These are phyloP conservation scores for Cyclostephanos tholiformis DNA, from an alignment of 108 stramenopile species.

Conservation along the genomic window DNA sequence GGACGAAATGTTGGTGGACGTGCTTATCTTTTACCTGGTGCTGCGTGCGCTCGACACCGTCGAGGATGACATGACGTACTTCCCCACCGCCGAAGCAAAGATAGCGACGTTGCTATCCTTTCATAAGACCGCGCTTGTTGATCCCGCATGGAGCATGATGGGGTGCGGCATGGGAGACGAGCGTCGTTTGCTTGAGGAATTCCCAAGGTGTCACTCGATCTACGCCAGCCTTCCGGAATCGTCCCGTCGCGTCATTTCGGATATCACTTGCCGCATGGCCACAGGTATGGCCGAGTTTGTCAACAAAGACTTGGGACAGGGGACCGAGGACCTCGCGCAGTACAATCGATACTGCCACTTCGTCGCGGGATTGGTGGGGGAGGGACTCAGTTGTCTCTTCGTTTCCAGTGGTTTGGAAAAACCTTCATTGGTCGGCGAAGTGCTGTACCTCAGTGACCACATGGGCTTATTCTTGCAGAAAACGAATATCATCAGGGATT, in stretches of 20 bases:
- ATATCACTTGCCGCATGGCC: constrained; percentile 98
- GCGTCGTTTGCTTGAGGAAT: constrained; percentile 86
- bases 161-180: constrained; percentile 98
- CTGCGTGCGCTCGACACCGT: constrained; percentile 97
- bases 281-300: constrained; percentile 98
- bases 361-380: constrained; percentile 98
- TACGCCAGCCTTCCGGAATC: constrained; percentile 66
- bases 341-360: constrained; percentile 99
- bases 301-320: constrained; percentile 95
- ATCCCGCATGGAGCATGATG: constrained; percentile 84
- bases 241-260: constrained; percentile 83
- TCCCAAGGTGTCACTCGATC: constrained; percentile 88
- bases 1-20: constrained; percentile 79
- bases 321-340: constrained; percentile 84
- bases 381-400: constrained; percentile 96
- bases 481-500: constrained; percentile 99
- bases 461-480: constrained; percentile 99
- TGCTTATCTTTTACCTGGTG: constrained; percentile 97
- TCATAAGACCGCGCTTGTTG: constrained; percentile 83
- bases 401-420: constrained; percentile 80
- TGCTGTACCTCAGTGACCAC: constrained; percentile 85
- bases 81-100: constrained; percentile 81
- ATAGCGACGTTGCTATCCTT: constrained; percentile 82
- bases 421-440: constrained; percentile 53
- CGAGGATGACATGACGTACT: constrained; percentile 98